Percentiles rank a stretch among this genome's conserved stretches.
These are phyloP conservation scores for Saccharomycopsis hybrid DNA, from an alignment of 1,139 yeast genomes.

Conservation along the genomic window DNA sequence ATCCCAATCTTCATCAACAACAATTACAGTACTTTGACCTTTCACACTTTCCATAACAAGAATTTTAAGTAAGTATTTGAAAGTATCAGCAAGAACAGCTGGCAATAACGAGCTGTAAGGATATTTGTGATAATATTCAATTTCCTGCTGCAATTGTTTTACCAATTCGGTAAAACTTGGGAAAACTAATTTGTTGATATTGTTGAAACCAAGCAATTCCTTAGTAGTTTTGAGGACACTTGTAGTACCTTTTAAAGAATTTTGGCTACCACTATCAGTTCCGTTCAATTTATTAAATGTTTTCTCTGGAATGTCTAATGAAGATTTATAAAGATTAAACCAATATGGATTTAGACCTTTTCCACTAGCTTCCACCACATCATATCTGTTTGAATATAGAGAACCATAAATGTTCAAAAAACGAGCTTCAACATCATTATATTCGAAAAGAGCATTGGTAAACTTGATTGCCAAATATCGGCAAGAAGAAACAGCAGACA, in stretches of 20 bases:
- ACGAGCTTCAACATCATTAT: constrained; percentile 64
- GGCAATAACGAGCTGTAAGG: constrained; percentile 23
- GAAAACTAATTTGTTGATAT: constrained; percentile 34
- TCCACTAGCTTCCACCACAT: constrained; percentile 68
- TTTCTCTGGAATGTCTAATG: too few relatives aligned
- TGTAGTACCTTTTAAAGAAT: too few relatives aligned
- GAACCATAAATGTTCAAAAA: constrained; percentile 63
- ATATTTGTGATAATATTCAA: constrained; percentile 25
- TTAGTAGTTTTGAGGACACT: constrained; percentile 39
- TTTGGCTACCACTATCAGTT: too few relatives aligned
- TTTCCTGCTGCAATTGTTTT: constrained; percentile 28
- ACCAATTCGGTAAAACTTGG: constrained; percentile 39
- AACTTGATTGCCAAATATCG: constrained; percentile 63
- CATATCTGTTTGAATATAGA: constrained; percentile 51
- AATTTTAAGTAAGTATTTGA: constrained; percentile 36
- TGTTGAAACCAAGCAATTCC: constrained; percentile 37
- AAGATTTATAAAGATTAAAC: constrained; percentile 37
- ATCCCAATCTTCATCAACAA: constrained; percentile 71
- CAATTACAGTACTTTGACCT: constrained; percentile 42
- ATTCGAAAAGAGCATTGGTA: constrained; percentile 59
- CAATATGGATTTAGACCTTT: constrained; percentile 78
- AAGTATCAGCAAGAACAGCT: constrained; percentile 18
- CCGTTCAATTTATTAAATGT: too few relatives aligned
- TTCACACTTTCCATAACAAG: constrained; percentile 56
- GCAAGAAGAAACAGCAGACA: constrained; percentile 30